Evolutionary conservation across 1,139 yeast species (phyloP), one percentile per base, ranked within the genome.

Genomic region (Debaryomycetaceae sp.): DNA sequence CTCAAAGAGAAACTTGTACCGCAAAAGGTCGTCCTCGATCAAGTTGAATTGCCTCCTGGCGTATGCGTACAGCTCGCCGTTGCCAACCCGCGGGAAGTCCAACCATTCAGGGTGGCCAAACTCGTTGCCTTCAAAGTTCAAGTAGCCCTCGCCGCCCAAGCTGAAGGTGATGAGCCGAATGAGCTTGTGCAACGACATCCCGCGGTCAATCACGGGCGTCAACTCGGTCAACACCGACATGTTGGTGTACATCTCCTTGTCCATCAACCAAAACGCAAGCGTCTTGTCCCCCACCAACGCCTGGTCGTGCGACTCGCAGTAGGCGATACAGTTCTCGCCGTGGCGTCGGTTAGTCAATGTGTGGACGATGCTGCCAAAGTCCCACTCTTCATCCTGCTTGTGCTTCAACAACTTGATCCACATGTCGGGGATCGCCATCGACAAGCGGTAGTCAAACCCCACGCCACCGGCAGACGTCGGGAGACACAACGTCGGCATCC

Each of bases 71-170:
- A 94, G 81, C 55, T 88, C 89, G 23, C 71, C 71, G 56, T 91
- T 91, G 28, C 96, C 96, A 25, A 43, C 82, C 45, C 96, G 76
- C 9, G 98, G 98, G 69, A 91, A 91, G 56, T 91, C 98, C 30
- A 91, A 71, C 98, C 98, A 91, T 55, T 91, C 98, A 3, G 98
- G 98, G 49, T 91, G 98, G 11, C 98, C 98, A 62, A 91, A 91
- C 59, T 91, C 98, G 51, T 91, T 91, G 35, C 98, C 98, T 64
- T 89, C 97, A 51, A 91, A 91, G 52, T 88, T 89, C 49, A 91
- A 72, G 53, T 89, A 91, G 0, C 95, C 96, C 56, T 91, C 97
- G 36, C 98, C 98, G 30, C 97, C 97, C 16, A 91, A 66, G 0
- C 91, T 64, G 49, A 85, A 91, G 1, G 97, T 89, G 19, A 89